These are phyloP conservation scores for Eucalyptus guilfoylei DNA, from an alignment of 345 rosid species.

Conservation along the genomic window DNA sequence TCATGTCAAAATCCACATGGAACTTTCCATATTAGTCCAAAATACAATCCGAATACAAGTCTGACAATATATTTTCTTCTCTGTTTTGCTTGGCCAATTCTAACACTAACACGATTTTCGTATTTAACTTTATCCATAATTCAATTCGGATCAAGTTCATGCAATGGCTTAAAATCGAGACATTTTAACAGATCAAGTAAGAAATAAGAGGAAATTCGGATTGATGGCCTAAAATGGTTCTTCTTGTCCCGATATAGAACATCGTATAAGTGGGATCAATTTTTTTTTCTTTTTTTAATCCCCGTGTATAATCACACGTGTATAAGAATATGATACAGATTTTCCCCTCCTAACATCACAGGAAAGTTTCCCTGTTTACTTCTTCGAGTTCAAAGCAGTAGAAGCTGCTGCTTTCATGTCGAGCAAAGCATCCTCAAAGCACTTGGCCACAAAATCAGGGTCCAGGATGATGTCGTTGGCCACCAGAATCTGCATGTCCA, in stretches of 20 bases:
- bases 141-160: too few species aligned
- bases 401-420: slow-evolving; percentile 41
- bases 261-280: background rate
- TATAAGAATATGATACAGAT: background rate
- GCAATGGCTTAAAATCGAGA: background rate
- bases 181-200: background rate
- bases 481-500: slow-evolving; percentile 46
- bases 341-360: background rate
- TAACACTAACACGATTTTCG: background rate
- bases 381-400: background rate
- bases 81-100: too few species aligned
- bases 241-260: background rate
- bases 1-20: too few species aligned
- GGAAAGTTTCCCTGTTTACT: background rate
- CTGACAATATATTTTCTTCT: too few species aligned
- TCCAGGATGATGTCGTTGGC: slow-evolving; percentile 56
- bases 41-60: too few species aligned
- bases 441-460: slow-evolving; percentile 44
- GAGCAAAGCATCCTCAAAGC: slow-evolving; percentile 40
- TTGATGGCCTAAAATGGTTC: background rate
- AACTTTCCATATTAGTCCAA: too few species aligned
- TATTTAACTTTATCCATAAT: too few species aligned
- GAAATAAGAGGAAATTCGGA: background rate
- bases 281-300: background rate
- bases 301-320: background rate